Conservation (phyloP, 148 eudicot species). For the Chenopodium quinoa region DNA sequence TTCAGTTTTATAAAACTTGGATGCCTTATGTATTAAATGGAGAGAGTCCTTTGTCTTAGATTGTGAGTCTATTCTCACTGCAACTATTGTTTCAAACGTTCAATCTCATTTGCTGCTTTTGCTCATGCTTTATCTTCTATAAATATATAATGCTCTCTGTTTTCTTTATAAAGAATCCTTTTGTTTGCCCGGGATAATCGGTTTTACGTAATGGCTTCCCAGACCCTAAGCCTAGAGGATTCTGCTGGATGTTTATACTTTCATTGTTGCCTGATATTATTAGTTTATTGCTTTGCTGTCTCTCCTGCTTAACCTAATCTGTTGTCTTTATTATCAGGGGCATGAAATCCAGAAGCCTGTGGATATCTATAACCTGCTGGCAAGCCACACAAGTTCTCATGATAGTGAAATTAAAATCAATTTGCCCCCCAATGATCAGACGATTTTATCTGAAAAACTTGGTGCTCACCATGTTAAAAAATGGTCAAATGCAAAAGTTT, state of each 20-base stretch:
- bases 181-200: background rate
- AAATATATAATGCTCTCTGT: background rate
- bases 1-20: background rate
- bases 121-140: background rate
- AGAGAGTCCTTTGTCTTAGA: background rate
- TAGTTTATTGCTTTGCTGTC: background rate
- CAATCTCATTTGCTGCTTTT: too few relatives aligned
- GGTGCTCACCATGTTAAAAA: conserved; percentile 30
- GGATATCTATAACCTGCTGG: conserved; percentile 53
- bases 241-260: background rate
- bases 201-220: background rate
- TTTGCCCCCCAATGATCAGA: conserved; percentile 28
- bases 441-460: conserved; percentile 32
- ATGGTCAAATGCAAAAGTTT: conserved; percentile 17
- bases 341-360: conserved; percentile 51
- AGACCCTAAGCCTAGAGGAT: background rate
- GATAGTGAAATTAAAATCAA: conserved; percentile 35
- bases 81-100: too few relatives aligned
- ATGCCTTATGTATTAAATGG: background rate
- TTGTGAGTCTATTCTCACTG: too few relatives aligned
- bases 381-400: conserved; percentile 30
- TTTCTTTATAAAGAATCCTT: background rate
- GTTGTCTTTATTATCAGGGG: conserved; percentile 35
- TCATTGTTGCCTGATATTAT: background rate
- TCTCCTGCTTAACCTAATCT: background rate